These are phyloP conservation scores for Ulota crispa DNA, from an alignment of 225 moss, liverwort and hornwort genomes.

Conservation along the genomic window DNA sequence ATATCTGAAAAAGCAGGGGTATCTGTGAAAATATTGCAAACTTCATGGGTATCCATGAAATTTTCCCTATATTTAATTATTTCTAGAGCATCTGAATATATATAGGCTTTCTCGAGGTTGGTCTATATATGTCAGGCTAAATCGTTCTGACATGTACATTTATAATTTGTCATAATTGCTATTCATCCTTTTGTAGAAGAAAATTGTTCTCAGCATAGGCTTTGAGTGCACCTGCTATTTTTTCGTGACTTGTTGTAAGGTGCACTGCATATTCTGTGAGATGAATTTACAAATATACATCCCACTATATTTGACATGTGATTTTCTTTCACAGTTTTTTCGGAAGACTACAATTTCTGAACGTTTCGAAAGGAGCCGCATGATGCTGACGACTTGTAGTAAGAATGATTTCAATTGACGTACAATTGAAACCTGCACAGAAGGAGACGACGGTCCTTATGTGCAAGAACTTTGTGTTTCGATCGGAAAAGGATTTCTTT, in stretches of 20 bases:
- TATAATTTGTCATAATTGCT: not conserved
- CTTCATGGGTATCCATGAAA: too few relatives aligned
- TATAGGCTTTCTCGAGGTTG: not conserved
- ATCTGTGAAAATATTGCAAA: too few relatives aligned
- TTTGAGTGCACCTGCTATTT: not conserved
- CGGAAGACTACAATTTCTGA: not conserved
- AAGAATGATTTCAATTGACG: not conserved
- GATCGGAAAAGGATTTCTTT: constrained; percentile 8
- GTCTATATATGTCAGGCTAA: not conserved
- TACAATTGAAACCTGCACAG: not conserved
- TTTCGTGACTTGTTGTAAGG: not conserved
- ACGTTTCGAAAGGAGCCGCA: constrained; percentile 1
- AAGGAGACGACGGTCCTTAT: not conserved
- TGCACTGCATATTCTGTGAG: not conserved
- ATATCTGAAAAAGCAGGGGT: too few relatives aligned
- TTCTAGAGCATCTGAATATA: not conserved
- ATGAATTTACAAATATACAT: not conserved
- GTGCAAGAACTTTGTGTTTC: not conserved
- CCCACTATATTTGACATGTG: not conserved
- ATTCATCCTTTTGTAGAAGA: not conserved
- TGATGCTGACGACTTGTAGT: not conserved
- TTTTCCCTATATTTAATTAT: not conserved
- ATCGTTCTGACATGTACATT: not conserved
- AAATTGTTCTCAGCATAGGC: not conserved
- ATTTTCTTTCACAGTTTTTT: constrained; percentile 16